These are phyloP conservation scores for Huntiella decipiens DNA, from an alignment of 2,329 filamentous ascomycete genomes.

Conservation along the genomic window DNA sequence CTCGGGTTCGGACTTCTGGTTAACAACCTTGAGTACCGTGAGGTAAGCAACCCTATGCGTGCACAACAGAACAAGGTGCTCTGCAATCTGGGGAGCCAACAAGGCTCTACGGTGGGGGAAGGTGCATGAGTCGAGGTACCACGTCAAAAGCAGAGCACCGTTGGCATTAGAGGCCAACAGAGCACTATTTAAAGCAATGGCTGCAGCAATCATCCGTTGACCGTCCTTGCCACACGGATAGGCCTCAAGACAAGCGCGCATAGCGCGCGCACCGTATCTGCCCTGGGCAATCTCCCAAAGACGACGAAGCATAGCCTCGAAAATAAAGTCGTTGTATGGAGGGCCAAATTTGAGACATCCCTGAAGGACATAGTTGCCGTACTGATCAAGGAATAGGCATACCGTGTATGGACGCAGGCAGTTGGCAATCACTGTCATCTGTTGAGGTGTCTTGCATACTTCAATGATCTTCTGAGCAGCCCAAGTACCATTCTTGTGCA, in stretches of 20 bases:
- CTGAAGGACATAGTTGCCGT: slow-evolving; percentile 95
- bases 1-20: slow-evolving; percentile 86
- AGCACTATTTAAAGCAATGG: slow-evolving; percentile 90
- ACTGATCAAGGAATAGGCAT: slow-evolving; percentile 88
- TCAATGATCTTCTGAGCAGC: slow-evolving; percentile 99
- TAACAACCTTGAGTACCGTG: slow-evolving; percentile 94
- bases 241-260: slow-evolving; percentile 91
- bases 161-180: slow-evolving; percentile 94
- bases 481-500: slow-evolving; percentile 99
- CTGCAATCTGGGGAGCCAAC: slow-evolving; percentile 75
- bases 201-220: slow-evolving; percentile 81
- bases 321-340: slow-evolving; percentile 89
- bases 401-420: slow-evolving; percentile 71
- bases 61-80: slow-evolving; percentile 84
- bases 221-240: slow-evolving; percentile 91
- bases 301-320: slow-evolving; percentile 84
- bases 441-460: slow-evolving; percentile 65
- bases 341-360: slow-evolving; percentile 83
- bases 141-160: slow-evolving; percentile 79
- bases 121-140: slow-evolving; percentile 96
- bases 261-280: slow-evolving; percentile 82
- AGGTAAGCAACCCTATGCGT: slow-evolving; percentile 97
- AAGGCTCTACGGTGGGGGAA: slow-evolving; percentile 84
- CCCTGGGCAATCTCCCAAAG: slow-evolving; percentile 92
- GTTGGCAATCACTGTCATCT: slow-evolving; percentile 73